Base-by-base conservation (phyloP, 768 basidiomycete genomes). In the Tricholoma sp. region DNA sequence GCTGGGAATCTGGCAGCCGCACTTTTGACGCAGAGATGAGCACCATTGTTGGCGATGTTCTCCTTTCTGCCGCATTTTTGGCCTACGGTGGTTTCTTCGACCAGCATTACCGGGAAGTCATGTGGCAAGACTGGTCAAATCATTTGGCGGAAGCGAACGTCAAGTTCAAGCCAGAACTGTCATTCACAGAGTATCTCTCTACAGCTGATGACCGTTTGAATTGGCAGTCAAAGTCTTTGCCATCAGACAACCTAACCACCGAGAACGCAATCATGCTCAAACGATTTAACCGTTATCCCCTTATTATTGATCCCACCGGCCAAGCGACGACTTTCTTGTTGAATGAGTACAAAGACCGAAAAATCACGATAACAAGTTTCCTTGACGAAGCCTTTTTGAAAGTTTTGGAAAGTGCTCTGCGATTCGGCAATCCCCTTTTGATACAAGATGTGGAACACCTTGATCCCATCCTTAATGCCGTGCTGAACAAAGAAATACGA, bases 191-290 rank as follows among this genome's bases (percentile, higher is more conserved):
- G 66, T 99, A 96, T 70, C 82, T 98, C 35, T 98, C 97, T 5
- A 95, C 96, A 2, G 94, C 95, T 0, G 97, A 98, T 67, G 93
- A 98, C 67, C 89, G 96, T 43, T 81, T 97, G 60, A 85, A 81
- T 64, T 99, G 95, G 97, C 94, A 96, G 72, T 89, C 93, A 29
- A 94, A 94, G 66, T 88, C 92, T 0, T 79, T 98, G n/a, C 97
- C 97, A 1, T 86, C 93, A 5, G 95, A 99, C 72, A 94, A 91
- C 60, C 78, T 99, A 46, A 98, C 94, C 62, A 93, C 91, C 0
- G 97, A 98, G 75, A 99, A 99, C 68, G 97, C 97, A n/a, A 94
- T 98, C 72, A 98, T 98, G 94, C 84, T 99, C 67, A 94, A 96
- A 68, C 87, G 94, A 50, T 98, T 94, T 83, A 92, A 93, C 66